A percentile compares a stretch with the other conserved stretches of the same genome.
These are phyloP conservation scores for Penicillium sp. DNA, from an alignment of 2,329 filamentous ascomycete genomes.

Conservation along the genomic window DNA sequence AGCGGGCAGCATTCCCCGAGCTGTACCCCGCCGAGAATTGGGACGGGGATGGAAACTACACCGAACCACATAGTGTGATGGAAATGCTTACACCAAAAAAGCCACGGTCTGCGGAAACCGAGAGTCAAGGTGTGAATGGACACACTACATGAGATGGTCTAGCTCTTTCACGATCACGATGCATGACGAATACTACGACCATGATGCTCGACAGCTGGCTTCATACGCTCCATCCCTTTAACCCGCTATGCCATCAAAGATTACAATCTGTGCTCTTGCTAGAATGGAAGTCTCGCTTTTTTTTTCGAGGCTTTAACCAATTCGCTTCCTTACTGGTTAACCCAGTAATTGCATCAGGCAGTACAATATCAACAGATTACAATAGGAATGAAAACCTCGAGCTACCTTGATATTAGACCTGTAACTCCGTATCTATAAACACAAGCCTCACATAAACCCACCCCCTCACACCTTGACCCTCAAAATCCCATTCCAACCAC, in stretches of 20 bases:
- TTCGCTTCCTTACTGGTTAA: neutral
- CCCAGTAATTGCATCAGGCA: neutral
- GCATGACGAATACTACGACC: neutral
- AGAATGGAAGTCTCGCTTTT: neutral
- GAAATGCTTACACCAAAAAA: neutral
- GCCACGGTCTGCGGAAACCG: neutral
- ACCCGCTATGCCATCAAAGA: neutral
- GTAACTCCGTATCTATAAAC: neutral
- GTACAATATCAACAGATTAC: neutral
- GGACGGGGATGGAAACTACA: neutral
- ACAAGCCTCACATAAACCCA: neutral
- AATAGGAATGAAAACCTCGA: neutral
- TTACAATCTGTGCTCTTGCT: neutral
- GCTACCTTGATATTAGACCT: neutral
- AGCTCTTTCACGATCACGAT: slow-evolving; percentile 2
- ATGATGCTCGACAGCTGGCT: neutral
- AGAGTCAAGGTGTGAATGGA: neutral
- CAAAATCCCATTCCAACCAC: slow-evolving; percentile 7
- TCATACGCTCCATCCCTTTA: neutral
- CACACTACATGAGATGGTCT: slow-evolving; percentile 1
- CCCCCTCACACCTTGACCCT: neutral
- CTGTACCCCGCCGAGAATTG: slow-evolving; percentile 9
- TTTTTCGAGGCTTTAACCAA: neutral
- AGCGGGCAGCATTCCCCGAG: slow-evolving; percentile 24
- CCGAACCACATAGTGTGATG: neutral